Evolutionary conservation across 139 green algal species (phyloP).

Genomic region (Chlamydomonas schloesseri): DNA sequence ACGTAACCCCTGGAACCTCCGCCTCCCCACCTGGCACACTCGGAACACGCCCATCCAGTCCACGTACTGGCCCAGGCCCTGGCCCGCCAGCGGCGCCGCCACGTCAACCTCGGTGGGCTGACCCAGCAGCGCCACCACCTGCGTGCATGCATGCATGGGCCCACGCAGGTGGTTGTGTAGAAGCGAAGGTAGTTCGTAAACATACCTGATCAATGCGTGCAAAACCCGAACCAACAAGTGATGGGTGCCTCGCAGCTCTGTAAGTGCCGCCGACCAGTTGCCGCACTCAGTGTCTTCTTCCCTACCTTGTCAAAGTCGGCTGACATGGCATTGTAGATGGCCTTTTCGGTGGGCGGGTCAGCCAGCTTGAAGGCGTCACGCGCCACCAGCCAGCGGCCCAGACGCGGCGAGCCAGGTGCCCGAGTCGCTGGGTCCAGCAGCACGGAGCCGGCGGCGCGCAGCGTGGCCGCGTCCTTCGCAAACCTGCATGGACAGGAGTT

Average conservation of each 20-base stretch:
- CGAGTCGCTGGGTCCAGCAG: constrained; percentile 61
- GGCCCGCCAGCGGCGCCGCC: constrained; percentile 7
- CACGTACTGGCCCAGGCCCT: constrained; percentile 58
- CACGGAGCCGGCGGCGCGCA: constrained; percentile 64
- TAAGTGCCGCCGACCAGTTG: no score
- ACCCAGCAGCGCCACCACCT: constrained; percentile 13
- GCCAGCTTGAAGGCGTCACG: constrained; percentile 83
- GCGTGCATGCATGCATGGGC: neutral
- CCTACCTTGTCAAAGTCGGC: constrained; percentile 18
- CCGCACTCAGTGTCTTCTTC: no score
- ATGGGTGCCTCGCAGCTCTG: neutral
- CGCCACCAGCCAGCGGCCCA: constrained; percentile 75
- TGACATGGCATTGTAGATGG: constrained; percentile 73
- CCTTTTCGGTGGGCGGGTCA: constrained; percentile 55
- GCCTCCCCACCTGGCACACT: constrained; percentile 59
- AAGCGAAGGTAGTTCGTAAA: no score
- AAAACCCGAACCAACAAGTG: neutral
- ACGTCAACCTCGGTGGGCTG: constrained; percentile 45
- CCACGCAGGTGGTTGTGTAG: no score
- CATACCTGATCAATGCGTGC: no score
- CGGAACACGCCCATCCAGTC: constrained; percentile 83
- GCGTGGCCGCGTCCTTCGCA: constrained; percentile 60
- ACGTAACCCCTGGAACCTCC: neutral
- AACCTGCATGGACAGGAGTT: constrained; percentile 77
- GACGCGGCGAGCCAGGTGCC: neutral